A percentile compares a stretch with the other conserved stretches of the same genome.
These are phyloP conservation scores for Ceratocystis diversiconidia DNA, from an alignment of 2,329 filamentous ascomycete genomes.

Conservation along the genomic window DNA sequence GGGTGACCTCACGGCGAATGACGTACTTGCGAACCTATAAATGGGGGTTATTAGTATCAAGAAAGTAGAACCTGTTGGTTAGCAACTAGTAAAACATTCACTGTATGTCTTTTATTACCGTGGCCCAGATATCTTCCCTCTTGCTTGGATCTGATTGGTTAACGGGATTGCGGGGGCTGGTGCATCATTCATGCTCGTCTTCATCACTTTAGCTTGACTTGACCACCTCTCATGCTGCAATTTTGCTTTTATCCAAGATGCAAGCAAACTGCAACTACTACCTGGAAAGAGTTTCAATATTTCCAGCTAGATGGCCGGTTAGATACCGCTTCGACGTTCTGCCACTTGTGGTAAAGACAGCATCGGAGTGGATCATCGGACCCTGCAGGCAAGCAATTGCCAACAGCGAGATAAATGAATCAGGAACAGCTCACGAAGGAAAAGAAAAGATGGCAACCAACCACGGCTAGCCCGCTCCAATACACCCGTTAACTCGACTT, in stretches of 20 bases:
- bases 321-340: not conserved
- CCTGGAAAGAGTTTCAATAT: constrained; percentile 10
- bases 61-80: constrained; percentile 21
- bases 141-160: not conserved
- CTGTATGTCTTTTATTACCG: constrained; percentile 14
- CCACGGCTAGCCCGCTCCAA: constrained; percentile 9
- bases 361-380: not conserved
- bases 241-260: not conserved
- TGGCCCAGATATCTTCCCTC: constrained; percentile 2
- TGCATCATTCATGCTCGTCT: not conserved
- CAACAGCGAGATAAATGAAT: constrained; percentile 12
- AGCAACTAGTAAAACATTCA: constrained; percentile 23
- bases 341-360: not conserved
- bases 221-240: not conserved
- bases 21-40: constrained; percentile 94
- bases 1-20: constrained; percentile 94
- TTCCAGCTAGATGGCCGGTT: constrained; percentile 7
- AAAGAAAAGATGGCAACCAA: constrained; percentile 16
- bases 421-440: constrained; percentile 8
- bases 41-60: constrained; percentile 13
- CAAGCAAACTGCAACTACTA: constrained; percentile 16
- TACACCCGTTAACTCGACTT: not conserved
- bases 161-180: constrained; percentile 10
- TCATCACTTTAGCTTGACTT: not conserved
- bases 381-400: constrained; percentile 4